Percentiles rank a stretch among this genome's conserved stretches.
Conservation (phyloP, 1,139 yeast species). For the Suhomyces choctaworum region DNA sequence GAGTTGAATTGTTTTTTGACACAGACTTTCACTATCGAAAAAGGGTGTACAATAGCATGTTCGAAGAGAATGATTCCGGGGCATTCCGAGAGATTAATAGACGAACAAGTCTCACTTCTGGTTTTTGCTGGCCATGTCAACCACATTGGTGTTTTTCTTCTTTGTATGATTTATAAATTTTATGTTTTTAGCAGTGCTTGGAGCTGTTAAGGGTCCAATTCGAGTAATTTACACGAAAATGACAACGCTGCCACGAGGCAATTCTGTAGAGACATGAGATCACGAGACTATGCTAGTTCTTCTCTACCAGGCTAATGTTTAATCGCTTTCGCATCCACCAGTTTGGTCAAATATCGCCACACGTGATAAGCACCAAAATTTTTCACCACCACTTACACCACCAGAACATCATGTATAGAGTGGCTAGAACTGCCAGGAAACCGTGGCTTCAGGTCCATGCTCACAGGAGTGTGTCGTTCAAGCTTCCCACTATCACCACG, state of each 20-base stretch:
- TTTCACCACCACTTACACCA: constrained; percentile 7
- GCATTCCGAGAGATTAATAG: constrained; percentile 4
- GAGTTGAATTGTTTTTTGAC: too few relatives aligned
- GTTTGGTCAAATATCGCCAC: too few relatives aligned
- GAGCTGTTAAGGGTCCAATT: too few relatives aligned
- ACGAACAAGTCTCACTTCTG: constrained; percentile 4
- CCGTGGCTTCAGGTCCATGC: constrained; percentile 8
- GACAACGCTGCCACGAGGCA: too few relatives aligned
- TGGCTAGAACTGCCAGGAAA: constrained; percentile 9
- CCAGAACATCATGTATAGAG: constrained; percentile 11
- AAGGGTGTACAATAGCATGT: constrained; percentile 2
- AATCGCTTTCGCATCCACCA: too few relatives aligned
- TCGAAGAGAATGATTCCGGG: neutral
- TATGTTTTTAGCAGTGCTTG: constrained; percentile 4
- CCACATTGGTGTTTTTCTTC: constrained; percentile 6
- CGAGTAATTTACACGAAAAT: too few relatives aligned
- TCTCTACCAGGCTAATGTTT: too few relatives aligned
- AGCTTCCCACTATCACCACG: constrained; percentile 32
- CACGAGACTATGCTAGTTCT: too few relatives aligned
- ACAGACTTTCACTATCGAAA: too few relatives aligned
- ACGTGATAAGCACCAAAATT: constrained; percentile 9
- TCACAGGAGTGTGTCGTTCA: constrained; percentile 26
- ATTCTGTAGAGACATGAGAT: too few relatives aligned
- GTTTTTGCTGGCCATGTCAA: constrained; percentile 8
- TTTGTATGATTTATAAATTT: constrained; percentile 5